phyloP scores from a whole-genome alignment of 371 early-diverging fungal genomes.

The Dichotomocladium elegans region DNA sequence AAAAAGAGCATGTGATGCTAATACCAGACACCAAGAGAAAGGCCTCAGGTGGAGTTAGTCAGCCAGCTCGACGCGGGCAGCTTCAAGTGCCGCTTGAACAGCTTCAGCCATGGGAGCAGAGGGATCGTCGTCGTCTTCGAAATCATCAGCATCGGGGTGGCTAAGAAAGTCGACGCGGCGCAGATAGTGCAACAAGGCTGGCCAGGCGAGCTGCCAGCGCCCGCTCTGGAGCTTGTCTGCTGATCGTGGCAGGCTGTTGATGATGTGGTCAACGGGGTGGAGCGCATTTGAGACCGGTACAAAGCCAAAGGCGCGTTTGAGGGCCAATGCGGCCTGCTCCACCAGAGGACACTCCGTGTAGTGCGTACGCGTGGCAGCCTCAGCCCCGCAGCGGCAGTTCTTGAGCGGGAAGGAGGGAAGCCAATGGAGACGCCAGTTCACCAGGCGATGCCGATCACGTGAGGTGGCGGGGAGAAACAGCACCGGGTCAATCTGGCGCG shows the following conservation, averaged over 20 bases:
- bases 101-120: too few relatives aligned
- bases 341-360: neutral
- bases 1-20: too few relatives aligned
- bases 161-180: neutral
- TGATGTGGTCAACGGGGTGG: neutral
- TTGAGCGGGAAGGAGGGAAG: conserved; percentile 1
- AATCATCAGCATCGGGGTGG: neutral
- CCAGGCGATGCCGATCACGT: neutral
- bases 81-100: too few relatives aligned
- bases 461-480: neutral
- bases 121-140: too few relatives aligned
- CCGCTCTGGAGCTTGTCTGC: neutral
- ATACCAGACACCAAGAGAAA: too few relatives aligned
- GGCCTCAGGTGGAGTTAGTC: too few relatives aligned
- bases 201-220: neutral
- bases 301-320: neutral
- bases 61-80: too few relatives aligned
- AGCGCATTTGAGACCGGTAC: neutral
- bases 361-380: neutral
- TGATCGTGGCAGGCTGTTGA: neutral
- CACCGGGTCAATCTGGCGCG: neutral
- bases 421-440: conserved; percentile 3
- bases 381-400: neutral
- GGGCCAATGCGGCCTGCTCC: neutral
- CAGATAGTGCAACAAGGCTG: neutral